Evolutionary conservation across 768 basidiomycete species (phyloP).

Genomic region (Ephemerocybe angulata): DNA sequence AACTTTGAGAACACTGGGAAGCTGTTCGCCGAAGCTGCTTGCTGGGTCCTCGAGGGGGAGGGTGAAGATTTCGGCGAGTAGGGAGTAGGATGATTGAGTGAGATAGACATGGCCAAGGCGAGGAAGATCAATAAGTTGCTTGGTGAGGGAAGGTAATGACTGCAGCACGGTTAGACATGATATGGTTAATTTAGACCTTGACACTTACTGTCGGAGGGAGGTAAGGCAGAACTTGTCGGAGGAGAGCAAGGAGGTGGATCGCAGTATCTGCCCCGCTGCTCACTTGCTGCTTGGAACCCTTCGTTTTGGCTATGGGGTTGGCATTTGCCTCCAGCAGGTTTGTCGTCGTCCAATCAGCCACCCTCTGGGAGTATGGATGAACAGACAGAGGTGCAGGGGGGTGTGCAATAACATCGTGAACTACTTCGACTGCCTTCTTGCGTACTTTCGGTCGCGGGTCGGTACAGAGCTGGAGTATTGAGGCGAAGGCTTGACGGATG

Average conservation of each 20-base stretch:
- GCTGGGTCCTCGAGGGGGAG: conserved; percentile 48
- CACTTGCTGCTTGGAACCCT: conserved; percentile 49
- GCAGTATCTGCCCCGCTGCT: conserved; percentile 65
- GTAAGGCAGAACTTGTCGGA: conserved; percentile 56
- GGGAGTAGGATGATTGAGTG: conserved; percentile 81
- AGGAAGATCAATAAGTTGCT: conserved; percentile 74
- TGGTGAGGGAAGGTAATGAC: conserved; percentile 69
- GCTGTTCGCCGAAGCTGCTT: conserved; percentile 47
- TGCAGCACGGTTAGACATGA: conserved; percentile 26
- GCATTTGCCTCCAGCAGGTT: conserved; percentile 63
- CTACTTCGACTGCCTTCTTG: conserved; percentile 81
- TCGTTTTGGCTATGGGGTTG: conserved; percentile 58
- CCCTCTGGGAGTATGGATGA: conserved; percentile 85
- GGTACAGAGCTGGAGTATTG: conserved; percentile 75
- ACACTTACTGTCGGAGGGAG: conserved; percentile 68
- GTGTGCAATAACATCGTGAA: conserved; percentile 69
- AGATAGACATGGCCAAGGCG: conserved; percentile 87
- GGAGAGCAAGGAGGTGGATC: conserved; percentile 72
- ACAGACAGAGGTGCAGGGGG: conserved; percentile 73
- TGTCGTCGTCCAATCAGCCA: conserved; percentile 73
- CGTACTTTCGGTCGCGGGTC: conserved; percentile 94
- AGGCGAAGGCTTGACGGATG: conserved; percentile 80
- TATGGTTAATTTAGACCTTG: conserved; percentile 8
- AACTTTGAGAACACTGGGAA: conserved; percentile 60
- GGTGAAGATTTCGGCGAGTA: conserved; percentile 78